Conservation (phyloP, 2,329 filamentous ascomycete genomes). For the Alternaria atra region DNA sequence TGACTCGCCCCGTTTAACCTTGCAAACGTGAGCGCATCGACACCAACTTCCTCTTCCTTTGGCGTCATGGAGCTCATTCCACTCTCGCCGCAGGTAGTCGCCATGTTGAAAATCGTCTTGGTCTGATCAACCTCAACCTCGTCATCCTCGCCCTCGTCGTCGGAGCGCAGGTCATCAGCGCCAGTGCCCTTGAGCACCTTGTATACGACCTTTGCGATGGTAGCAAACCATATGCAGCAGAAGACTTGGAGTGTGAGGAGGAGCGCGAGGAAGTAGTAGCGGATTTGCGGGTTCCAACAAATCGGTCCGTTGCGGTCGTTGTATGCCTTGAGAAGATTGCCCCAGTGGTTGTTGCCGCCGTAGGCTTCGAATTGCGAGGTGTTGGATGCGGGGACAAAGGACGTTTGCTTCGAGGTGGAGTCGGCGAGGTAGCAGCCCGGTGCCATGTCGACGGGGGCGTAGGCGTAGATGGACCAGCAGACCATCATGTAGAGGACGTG, state of each 20-base stretch:
- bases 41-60: constrained; percentile 78
- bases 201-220: constrained; percentile 85
- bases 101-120: constrained; percentile 31
- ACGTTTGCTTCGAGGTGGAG: constrained; percentile 45
- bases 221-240: constrained; percentile 85
- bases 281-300: constrained; percentile 80
- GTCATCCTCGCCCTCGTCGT: constrained; percentile 78
- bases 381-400: constrained; percentile 64
- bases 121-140: constrained; percentile 56
- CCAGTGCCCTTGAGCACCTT: constrained; percentile 78
- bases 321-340: constrained; percentile 78
- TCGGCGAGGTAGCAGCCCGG: constrained; percentile 75
- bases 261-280: constrained; percentile 78
- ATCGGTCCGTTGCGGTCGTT: constrained; percentile 74
- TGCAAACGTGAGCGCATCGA: constrained; percentile 74
- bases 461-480: constrained; percentile 81
- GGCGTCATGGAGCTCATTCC: constrained; percentile 49
- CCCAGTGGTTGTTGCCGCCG: constrained; percentile 54
- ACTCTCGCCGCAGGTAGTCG: constrained; percentile 41
- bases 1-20: constrained; percentile 52
- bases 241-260: constrained; percentile 82
- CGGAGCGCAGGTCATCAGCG: constrained; percentile 87
- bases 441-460: constrained; percentile 69
- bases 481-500: constrained; percentile 82
- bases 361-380: constrained; percentile 47